These are phyloP conservation scores for Capsicum baccatum DNA, from an alignment of 257 asterid species.

Conservation along the genomic window DNA sequence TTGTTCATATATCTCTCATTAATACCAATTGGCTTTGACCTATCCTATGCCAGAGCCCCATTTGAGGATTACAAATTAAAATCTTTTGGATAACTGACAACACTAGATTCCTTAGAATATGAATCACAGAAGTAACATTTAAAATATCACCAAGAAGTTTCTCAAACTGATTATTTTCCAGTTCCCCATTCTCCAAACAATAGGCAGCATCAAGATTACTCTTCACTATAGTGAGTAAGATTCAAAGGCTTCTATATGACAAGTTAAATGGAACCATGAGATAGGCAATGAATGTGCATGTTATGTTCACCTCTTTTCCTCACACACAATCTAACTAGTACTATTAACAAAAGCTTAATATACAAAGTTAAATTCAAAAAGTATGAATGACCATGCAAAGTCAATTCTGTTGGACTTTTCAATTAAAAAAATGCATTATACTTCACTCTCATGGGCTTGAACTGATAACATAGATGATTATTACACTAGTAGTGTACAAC, in stretches of 20 bases:
- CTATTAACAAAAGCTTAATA: no score
- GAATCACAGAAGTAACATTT: conserved; percentile 25
- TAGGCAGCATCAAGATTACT: conserved; percentile 5
- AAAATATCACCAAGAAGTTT: conserved; percentile 28
- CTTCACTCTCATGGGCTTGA: no score
- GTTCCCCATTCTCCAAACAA: conserved; percentile 20
- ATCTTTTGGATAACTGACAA: conserved; percentile 13
- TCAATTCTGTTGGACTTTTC: no score
- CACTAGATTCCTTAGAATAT: conserved; percentile 22
- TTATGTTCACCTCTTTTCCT: no score
- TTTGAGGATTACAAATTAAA: background rate
- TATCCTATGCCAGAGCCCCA: background rate
- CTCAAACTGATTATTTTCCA: conserved; percentile 25
- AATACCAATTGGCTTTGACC: conserved; percentile 7
- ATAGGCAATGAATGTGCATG: no score
- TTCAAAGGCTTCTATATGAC: conserved; percentile 1
- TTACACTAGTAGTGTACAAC: no score
- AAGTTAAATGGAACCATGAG: background rate
- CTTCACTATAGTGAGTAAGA: background rate
- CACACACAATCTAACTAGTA: no score
- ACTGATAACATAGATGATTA: no score
- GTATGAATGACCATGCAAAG: no score
- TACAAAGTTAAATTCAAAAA: no score
- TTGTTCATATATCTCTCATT: conserved; percentile 7
- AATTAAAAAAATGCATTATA: no score